Evolutionary conservation across 371 early-diverging fungal genomes (phyloP), one percentile per base, ranked within the genome.

Genomic region (Cokeromyces recurvatus): DNA sequence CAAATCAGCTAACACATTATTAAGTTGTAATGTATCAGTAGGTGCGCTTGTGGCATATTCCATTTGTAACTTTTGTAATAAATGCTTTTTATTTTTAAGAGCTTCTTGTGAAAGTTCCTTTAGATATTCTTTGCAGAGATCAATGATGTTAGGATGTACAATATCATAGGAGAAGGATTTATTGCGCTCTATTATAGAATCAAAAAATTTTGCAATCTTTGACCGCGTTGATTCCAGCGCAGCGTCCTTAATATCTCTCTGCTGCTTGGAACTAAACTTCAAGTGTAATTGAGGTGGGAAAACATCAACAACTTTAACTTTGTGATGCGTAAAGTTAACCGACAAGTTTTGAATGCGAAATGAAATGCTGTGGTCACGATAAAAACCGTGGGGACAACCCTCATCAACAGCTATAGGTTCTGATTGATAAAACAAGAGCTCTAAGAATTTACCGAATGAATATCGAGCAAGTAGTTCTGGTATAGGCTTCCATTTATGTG

Each of bases 361-460:
- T 43, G 78, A 89, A 14, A 88, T 79, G 10, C 85, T 74, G 55
- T 90, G 92, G 34, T 91, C 82, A 1, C 79, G 74, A 51, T 87
- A 84, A 24, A 93, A 62, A 32, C 86, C 84, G 56, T 97, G 96
- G 0, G 77, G 66, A 49, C 97, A 97, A 6, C 83, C 78, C 15
- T 32, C 16, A 17, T 46, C 22, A 10, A 24, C 38, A 19, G 29
- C 14, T 12, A 57, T 65, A 10, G 84, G 37, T 35, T 66, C 66
- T 1, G 74, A 68, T 46, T 84, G 84, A 66, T 95, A 94, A 44
- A 92, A 91, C 4, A 85, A 68, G 4, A 92, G 68, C 60, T 97
- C 98, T 34, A 97, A 59, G 49, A 89, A 96, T 66, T 96, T 96
- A 19, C 95, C 98, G 74, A 95, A 94, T 9, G 96, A 96, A 51